Percentiles rank a stretch among this genome's conserved stretches.
Evolutionary conservation across 23 red algal genomes (phyloP).

Genomic region (Gracilaria domingensis): DNA sequence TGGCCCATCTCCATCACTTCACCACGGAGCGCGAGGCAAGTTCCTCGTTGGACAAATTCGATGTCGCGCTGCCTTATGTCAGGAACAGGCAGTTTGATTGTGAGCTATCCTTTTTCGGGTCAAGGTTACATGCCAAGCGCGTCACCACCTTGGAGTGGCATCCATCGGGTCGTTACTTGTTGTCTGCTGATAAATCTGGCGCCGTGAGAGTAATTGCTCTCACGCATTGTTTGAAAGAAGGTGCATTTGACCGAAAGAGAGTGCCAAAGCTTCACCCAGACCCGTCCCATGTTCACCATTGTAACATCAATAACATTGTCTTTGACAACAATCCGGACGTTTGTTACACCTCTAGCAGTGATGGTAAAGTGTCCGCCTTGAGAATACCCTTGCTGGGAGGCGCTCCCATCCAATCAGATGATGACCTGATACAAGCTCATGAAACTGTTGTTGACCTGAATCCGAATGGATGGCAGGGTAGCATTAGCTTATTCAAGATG

Average conservation of each 20-base stretch:
- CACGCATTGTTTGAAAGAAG: background rate
- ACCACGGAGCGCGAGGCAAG: conserved; percentile 43
- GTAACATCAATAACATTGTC: conserved; percentile 67
- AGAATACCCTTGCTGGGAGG: background rate
- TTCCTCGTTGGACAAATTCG: background rate
- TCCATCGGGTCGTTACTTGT: conserved; percentile 17
- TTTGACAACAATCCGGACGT: conserved; percentile 44
- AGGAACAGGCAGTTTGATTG: conserved; percentile 46
- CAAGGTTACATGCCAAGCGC: conserved; percentile 43
- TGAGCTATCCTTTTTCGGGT: background rate
- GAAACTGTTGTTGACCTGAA: conserved; percentile 62
- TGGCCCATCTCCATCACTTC: conserved; percentile 19
- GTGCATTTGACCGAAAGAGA: background rate
- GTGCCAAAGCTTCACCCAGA: background rate
- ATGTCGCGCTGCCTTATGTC: conserved; percentile 15
- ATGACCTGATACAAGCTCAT: background rate
- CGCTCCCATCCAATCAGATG: background rate
- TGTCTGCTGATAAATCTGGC: conserved; percentile 47
- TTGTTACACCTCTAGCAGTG: conserved; percentile 39
- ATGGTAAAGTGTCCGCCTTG: conserved; percentile 10
- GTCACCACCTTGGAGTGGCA: conserved; percentile 57
- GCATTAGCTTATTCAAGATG: conserved; percentile 38
- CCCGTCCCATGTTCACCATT: conserved; percentile 40
- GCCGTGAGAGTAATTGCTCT: conserved; percentile 15
- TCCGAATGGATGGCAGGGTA: conserved; percentile 59